phyloP scores from a whole-genome alignment of 2,329 filamentous ascomycete genomes.

The Pseudonectria foliicola region DNA sequence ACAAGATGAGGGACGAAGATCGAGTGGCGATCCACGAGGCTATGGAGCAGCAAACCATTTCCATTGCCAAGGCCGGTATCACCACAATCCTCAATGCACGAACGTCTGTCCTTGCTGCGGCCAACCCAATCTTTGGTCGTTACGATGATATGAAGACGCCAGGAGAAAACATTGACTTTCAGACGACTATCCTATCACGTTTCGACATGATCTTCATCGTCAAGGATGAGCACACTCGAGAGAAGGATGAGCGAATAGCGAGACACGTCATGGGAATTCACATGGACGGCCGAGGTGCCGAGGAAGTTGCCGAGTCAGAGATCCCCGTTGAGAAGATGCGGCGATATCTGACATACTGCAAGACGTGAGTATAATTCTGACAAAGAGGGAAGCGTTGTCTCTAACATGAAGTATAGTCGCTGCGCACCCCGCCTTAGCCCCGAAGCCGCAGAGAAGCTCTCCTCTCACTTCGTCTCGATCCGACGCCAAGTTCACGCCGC shows the following conservation, averaged over 20 bases:
- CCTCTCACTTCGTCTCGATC: constrained; percentile 95
- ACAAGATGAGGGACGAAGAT: constrained; percentile 99
- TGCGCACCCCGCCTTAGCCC: constrained; percentile 86
- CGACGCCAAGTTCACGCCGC: constrained; percentile 87
- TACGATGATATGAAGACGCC: constrained; percentile 98
- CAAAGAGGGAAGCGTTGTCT: not conserved
- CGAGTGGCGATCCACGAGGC: constrained; percentile 97
- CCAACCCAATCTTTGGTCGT: constrained; percentile 94
- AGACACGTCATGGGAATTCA: constrained; percentile 97
- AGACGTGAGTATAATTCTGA: constrained; percentile 63
- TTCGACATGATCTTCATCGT: constrained; percentile 99
- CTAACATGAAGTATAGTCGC: constrained; percentile 48
- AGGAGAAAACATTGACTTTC: constrained; percentile 98
- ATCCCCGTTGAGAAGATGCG: constrained; percentile 96
- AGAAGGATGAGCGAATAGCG: constrained; percentile 86
- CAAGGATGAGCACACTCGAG: constrained; percentile 84
- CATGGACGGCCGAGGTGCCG: constrained; percentile 78
- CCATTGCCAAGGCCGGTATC: constrained; percentile 96
- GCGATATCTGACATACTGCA: constrained; percentile 95
- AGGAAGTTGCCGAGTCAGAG: constrained; percentile 78
- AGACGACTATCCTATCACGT: constrained; percentile 94
- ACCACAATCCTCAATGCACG: constrained; percentile 95
- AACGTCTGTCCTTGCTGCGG: constrained; percentile 90
- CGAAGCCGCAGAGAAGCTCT: constrained; percentile 91
- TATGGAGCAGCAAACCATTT: constrained; percentile 99